These are phyloP conservation scores for Mucor ambiguus DNA, from an alignment of 371 early-diverging fungal species.

Conservation along the genomic window DNA sequence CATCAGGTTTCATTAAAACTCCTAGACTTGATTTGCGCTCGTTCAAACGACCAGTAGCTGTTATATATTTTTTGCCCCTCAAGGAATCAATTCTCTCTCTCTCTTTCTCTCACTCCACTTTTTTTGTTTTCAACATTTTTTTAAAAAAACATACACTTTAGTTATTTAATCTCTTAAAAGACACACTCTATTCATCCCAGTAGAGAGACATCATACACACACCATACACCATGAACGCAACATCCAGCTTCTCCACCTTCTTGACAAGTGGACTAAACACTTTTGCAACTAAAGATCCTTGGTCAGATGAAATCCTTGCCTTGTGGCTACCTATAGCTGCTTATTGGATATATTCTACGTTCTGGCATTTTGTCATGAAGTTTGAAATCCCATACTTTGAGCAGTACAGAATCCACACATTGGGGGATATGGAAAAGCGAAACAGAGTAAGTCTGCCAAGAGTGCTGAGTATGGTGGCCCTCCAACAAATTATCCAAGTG, in stretches of 20 bases:
- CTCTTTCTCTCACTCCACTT: neutral
- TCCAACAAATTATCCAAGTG: slow-evolving; percentile 60
- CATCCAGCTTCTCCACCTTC: slow-evolving; percentile 2
- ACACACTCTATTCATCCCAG: neutral
- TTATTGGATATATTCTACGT: slow-evolving; percentile 73
- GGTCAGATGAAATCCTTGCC: slow-evolving; percentile 61
- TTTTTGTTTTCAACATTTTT: neutral
- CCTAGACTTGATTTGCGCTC: slow-evolving; percentile 1
- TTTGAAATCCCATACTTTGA: slow-evolving; percentile 67
- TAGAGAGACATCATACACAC: neutral
- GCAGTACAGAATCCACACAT: slow-evolving; percentile 71
- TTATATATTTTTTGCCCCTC: neutral
- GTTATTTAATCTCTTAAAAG: neutral
- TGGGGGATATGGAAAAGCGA: slow-evolving; percentile 59
- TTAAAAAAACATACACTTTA: neutral
- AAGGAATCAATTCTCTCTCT: neutral
- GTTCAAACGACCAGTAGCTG: too few relatives aligned
- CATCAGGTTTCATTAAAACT: neutral
- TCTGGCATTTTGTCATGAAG: slow-evolving; percentile 62
- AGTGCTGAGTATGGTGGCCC: slow-evolving; percentile 57
- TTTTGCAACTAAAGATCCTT: slow-evolving; percentile 24
- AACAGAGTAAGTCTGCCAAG: slow-evolving; percentile 64
- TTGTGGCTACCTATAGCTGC: slow-evolving; percentile 64
- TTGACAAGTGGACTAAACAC: slow-evolving; percentile 12
- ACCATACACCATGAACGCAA: slow-evolving; percentile 2